Conservation (phyloP, 2,329 filamentous ascomycete species). For the Coniochaeta prunicola region DNA sequence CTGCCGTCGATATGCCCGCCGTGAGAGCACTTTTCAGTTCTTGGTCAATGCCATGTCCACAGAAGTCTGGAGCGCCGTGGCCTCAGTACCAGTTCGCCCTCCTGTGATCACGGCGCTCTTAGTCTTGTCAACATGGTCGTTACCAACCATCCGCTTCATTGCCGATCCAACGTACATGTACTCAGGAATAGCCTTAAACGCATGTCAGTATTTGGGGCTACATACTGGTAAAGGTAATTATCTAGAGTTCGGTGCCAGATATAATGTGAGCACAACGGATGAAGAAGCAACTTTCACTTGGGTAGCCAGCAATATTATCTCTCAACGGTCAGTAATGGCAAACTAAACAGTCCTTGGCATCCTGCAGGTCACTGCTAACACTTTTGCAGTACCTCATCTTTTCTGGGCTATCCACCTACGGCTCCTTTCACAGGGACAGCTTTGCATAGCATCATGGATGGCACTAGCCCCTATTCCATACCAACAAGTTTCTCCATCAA, state of each 20-base stretch:
- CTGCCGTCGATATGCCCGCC: slow-evolving; percentile 40
- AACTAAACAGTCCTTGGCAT: no score
- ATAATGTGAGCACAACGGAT: slow-evolving; percentile 35
- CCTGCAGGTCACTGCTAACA: neutral
- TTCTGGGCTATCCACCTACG: slow-evolving; percentile 38
- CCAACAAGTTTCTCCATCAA: slow-evolving; percentile 37
- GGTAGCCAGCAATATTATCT: slow-evolving; percentile 44
- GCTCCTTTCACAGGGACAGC: slow-evolving; percentile 39
- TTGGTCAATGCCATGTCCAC: slow-evolving; percentile 38
- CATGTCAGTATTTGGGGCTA: slow-evolving; percentile 40
- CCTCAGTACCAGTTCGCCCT: slow-evolving; percentile 34
- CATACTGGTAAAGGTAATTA: slow-evolving; percentile 46
- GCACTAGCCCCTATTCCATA: slow-evolving; percentile 28
- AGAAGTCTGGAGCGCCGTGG: slow-evolving; percentile 37
- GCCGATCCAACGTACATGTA: slow-evolving; percentile 43
- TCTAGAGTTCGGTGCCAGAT: slow-evolving; percentile 38
- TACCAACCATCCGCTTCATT: slow-evolving; percentile 42
- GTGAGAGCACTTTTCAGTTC: slow-evolving; percentile 32
- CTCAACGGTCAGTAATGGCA: slow-evolving; percentile 34
- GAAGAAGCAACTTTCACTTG: slow-evolving; percentile 47
- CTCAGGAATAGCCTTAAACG: slow-evolving; percentile 37
- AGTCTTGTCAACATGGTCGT: slow-evolving; percentile 43
- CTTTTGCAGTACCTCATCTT: slow-evolving; percentile 22
- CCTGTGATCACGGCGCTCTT: slow-evolving; percentile 45
- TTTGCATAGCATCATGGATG: slow-evolving; percentile 36